A percentile compares a stretch with the other conserved stretches of the same genome.
Evolutionary conservation across 192 early-diverging fungal species (phyloP).

Genomic region (Backusella parvicylindrica): DNA sequence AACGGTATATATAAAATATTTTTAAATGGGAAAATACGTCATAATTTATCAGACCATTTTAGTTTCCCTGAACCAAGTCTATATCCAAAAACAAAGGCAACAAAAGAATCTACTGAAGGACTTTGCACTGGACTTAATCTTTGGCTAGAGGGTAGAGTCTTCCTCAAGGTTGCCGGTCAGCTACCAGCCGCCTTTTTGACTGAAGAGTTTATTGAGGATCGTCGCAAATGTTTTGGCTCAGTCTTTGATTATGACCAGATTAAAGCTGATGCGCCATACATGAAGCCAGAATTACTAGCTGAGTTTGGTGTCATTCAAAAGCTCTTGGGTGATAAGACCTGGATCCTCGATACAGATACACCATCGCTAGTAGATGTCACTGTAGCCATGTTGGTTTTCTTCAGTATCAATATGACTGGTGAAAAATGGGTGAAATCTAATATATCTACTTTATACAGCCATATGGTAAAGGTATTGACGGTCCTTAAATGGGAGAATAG

Average conservation of each 20-base stretch:
- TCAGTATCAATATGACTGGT: neutral
- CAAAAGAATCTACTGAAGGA: neutral
- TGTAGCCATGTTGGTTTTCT: slow-evolving; percentile 10
- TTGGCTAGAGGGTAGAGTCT: neutral
- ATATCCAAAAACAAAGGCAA: slow-evolving; percentile 10
- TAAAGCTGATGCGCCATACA: neutral
- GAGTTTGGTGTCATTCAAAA: slow-evolving; percentile 5
- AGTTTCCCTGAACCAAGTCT: slow-evolving; percentile 20
- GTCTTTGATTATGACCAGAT: neutral
- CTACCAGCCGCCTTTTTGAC: neutral
- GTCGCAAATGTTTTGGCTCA: neutral
- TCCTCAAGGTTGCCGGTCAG: neutral
- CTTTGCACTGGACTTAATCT: neutral
- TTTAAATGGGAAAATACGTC: neutral
- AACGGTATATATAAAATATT: neutral
- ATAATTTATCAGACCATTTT: neutral
- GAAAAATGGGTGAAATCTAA: neutral
- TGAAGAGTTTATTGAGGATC: neutral
- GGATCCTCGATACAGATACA: slow-evolving; percentile 12
- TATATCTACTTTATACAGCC: neutral
- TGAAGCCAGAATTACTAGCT: neutral
- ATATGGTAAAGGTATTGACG: neutral
- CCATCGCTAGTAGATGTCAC: slow-evolving; percentile 15
- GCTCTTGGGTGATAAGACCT: neutral
- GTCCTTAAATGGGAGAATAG: neutral